Evolutionary conservation across 2,329 filamentous ascomycete genomes (phyloP), one percentile per base, ranked within the genome.

Genomic region (Balansia obtecta): DNA sequence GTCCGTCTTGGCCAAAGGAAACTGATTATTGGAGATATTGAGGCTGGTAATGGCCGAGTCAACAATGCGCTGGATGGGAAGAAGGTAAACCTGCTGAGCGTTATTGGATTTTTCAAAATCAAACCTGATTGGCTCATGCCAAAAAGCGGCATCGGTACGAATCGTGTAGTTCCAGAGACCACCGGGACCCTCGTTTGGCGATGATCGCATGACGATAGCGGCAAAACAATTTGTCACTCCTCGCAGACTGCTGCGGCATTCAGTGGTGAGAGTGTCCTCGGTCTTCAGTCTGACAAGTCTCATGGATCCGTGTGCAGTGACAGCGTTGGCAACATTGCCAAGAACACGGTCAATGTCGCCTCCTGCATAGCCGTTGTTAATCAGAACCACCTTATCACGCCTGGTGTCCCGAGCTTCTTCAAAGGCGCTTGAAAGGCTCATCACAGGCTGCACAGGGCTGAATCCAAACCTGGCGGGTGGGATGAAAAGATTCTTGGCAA

Each of bases 101-200:
- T 95, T 95, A 56, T 75, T 73, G 43, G 73, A 65, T n/a, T 71
- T 71, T 34, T 82, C 71, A 32, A 85, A 77, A 55, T 83, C 74
- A 53, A 94, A 81, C 50, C 75, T 77, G 8, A 67, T 63, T 8
- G 80, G 77, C 18, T 83, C 82, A 13, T 34, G 15, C 30, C 54
- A 52, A 51, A 95, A 73, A 0, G 80, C 73, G 37, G 83, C 83
- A 62, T 95, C 90, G 2, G 82, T 82, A 51, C 86, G 75, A 27
- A 95, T 72, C 0, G 87, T 90, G 62, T 95, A 96, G 66, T 93
- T 94, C 90, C 90, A 95, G 43, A 77, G 66, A 1, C 76, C 76
- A 7, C 74, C 76, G 1, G 63, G 55, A 10, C 87, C 87, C 67
- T 93, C 83, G 1, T 67, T 74, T 0, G 88, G 87, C 5, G 87